Evolutionary conservation across 1,139 yeast species (phyloP).

Genomic region (Meyerozyma elateridarum): DNA sequence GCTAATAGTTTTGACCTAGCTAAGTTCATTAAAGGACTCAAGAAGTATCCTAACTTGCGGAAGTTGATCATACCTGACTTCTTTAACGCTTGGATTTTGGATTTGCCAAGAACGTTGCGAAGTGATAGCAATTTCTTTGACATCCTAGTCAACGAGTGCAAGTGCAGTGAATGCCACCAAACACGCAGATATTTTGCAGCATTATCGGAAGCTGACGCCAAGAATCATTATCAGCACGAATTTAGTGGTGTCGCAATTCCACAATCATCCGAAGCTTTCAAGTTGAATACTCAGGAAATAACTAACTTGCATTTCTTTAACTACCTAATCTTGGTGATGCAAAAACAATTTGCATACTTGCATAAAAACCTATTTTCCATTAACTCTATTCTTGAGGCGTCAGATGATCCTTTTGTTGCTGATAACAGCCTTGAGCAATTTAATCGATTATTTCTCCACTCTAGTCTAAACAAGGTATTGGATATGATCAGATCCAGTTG

Average conservation of each 20-base stretch:
- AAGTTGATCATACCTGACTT: slow-evolving; percentile 23
- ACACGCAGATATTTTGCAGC: slow-evolving; percentile 15
- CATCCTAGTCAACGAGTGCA: slow-evolving; percentile 18
- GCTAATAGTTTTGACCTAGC: slow-evolving; percentile 2
- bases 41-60: slow-evolving; percentile 8
- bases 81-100: slow-evolving; percentile 21
- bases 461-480: background rate
- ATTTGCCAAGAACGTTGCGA: slow-evolving; percentile 12
- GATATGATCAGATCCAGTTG: background rate
- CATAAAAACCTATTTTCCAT: slow-evolving; percentile 20
- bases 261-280: slow-evolving; percentile 4
- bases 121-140: slow-evolving; percentile 12
- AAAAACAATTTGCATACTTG: slow-evolving; percentile 17
- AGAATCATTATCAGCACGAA: slow-evolving; percentile 17
- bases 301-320: slow-evolving; percentile 17
- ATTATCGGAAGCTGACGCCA: slow-evolving; percentile 16
- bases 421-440: slow-evolving; percentile 4
- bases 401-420: slow-evolving; percentile 15
- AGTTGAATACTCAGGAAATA: slow-evolving; percentile 7
- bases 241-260: slow-evolving; percentile 10
- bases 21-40: slow-evolving; percentile 1
- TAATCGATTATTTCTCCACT: slow-evolving; percentile 5
- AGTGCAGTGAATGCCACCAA: slow-evolving; percentile 15
- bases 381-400: slow-evolving; percentile 18
- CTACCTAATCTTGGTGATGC: slow-evolving; percentile 17